Conservation (phyloP, 768 basidiomycete species). For the Lentinus brumalis region DNA sequence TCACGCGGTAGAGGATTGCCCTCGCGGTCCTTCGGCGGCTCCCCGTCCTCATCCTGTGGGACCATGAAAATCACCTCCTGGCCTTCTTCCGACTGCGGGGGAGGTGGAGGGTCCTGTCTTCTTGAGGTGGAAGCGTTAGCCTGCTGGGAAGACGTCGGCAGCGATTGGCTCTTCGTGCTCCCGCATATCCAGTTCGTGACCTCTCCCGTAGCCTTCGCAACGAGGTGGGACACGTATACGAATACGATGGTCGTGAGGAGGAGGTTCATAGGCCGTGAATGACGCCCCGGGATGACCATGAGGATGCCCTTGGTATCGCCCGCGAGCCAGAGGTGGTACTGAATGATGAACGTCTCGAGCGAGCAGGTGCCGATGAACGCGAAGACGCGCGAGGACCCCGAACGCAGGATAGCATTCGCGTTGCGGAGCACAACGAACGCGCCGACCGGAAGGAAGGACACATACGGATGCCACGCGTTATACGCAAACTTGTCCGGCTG, state of each 20-base stretch:
- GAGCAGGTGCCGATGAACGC: conserved; percentile 86
- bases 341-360: conserved; percentile 89
- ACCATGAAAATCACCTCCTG: conserved; percentile 29
- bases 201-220: conserved; percentile 73
- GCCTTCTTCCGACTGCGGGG: conserved; percentile 10
- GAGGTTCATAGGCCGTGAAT: conserved; percentile 78
- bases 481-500: conserved; percentile 83
- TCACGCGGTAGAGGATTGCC: conserved; percentile 36
- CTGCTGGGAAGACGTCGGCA: conserved; percentile 22
- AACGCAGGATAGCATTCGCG: conserved; percentile 68
- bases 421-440: conserved; percentile 80
- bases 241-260: conserved; percentile 76
- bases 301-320: conserved; percentile 83
- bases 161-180: conserved; percentile 26
- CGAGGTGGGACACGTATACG: conserved; percentile 75
- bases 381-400: conserved; percentile 67
- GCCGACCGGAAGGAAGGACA: conserved; percentile 78
- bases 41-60: conserved; percentile 15
- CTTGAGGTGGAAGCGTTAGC: conserved; percentile 2
- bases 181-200: conserved; percentile 64
- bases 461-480: conserved; percentile 83
- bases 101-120: neutral
- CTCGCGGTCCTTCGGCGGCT: conserved; percentile 28
- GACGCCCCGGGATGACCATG: conserved; percentile 72
- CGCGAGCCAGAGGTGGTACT: conserved; percentile 87